Evolutionary conservation across 1,284 basidiomycete species (phyloP).

Genomic region (Inonotus hispidus): DNA sequence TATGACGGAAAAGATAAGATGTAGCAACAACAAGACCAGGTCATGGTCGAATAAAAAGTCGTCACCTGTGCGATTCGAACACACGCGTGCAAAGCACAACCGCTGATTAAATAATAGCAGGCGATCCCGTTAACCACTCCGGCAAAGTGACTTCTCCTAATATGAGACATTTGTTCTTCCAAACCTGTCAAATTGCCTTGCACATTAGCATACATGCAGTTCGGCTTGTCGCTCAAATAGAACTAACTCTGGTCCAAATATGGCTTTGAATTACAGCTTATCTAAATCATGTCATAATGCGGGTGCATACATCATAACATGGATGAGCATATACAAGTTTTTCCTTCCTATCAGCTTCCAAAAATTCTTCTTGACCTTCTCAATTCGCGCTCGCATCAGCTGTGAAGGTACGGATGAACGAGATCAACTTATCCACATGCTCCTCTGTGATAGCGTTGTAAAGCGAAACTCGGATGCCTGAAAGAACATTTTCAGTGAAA

Average conservation of each 20-base stretch:
- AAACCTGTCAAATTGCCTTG: no score
- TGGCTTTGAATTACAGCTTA: no score
- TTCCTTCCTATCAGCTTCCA: not conserved
- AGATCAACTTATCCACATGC: conserved; percentile 57
- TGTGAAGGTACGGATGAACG: conserved; percentile 55
- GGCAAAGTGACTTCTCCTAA: conserved; percentile 66
- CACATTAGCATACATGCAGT: no score
- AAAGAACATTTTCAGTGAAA: conserved; percentile 20
- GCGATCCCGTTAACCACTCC: conserved; percentile 91
- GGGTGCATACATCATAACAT: no score
- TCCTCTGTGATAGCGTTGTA: conserved; percentile 94
- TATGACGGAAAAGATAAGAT: not conserved
- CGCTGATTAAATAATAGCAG: conserved; percentile 63
- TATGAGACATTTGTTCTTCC: no score
- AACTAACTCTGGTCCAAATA: no score
- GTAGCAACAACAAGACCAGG: not conserved
- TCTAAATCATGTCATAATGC: no score
- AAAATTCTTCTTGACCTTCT: no score
- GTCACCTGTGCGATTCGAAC: conserved; percentile 87
- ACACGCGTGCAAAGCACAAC: conserved; percentile 81
- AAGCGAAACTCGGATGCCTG: conserved; percentile 84
- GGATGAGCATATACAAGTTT: no score
- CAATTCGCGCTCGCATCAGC: not conserved
- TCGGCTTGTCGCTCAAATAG: no score
- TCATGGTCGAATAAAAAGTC: conserved; percentile 37